Conservation (phyloP, 768 basidiomycete genomes). For the Lenzites betulinus region DNA sequence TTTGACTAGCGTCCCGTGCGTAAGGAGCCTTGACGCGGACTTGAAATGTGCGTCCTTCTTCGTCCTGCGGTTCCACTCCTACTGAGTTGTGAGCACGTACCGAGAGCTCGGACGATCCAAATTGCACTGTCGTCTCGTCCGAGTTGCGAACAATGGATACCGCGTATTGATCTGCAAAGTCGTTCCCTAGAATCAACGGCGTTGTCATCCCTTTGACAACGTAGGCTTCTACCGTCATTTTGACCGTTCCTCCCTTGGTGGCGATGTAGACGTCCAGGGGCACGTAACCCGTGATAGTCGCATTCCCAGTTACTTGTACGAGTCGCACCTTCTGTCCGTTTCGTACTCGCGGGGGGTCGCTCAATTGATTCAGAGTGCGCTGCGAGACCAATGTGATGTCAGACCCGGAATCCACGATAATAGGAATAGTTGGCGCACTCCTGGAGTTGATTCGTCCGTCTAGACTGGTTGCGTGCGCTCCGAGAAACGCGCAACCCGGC, state of each 20-base stretch:
- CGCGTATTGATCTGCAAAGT: slow-evolving; percentile 35
- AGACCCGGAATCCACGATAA: slow-evolving; percentile 34
- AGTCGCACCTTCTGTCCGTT: slow-evolving; percentile 35
- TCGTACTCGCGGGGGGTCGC: slow-evolving; percentile 19
- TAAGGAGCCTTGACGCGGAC: too few relatives aligned
- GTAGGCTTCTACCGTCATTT: slow-evolving; percentile 25
- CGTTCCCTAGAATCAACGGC: slow-evolving; percentile 27
- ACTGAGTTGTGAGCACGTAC: background rate
- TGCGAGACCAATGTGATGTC: slow-evolving; percentile 38
- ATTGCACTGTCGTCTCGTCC: slow-evolving; percentile 10
- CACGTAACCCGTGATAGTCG: slow-evolving; percentile 32
- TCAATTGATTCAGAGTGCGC: slow-evolving; percentile 3
- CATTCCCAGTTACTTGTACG: slow-evolving; percentile 36
- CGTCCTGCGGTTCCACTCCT: background rate
- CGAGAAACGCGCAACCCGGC: slow-evolving; percentile 37
- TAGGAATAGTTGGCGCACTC: background rate
- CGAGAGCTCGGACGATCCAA: slow-evolving; percentile 19
- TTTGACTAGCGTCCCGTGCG: too few relatives aligned
- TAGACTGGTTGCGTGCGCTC: slow-evolving; percentile 31
- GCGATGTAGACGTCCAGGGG: slow-evolving; percentile 29
- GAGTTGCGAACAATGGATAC: slow-evolving; percentile 31
- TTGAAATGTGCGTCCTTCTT: background rate
- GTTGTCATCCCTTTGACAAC: slow-evolving; percentile 29
- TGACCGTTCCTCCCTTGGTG: slow-evolving; percentile 28
- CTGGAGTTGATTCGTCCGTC: slow-evolving; percentile 9